Conservation (phyloP, 805 yeast genomes). For the Hemisphaericaspora nanyangensis region DNA sequence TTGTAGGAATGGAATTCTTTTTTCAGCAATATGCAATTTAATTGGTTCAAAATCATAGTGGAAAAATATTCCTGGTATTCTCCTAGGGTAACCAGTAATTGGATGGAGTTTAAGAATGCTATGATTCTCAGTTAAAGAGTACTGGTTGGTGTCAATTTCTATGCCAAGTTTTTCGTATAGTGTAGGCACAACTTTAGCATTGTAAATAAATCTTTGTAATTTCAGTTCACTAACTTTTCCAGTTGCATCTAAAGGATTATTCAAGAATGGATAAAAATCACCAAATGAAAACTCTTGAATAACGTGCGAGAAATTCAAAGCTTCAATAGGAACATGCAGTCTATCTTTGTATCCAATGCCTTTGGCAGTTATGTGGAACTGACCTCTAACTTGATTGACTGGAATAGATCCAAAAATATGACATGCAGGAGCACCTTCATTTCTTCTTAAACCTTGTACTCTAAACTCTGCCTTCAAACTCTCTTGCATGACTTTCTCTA, state of each 20-base stretch:
- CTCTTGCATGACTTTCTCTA: constrained; percentile 64
- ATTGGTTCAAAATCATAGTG: constrained; percentile 89
- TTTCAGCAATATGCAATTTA: constrained; percentile 62
- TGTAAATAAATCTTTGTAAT: constrained; percentile 57
- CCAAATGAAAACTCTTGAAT: constrained; percentile 90
- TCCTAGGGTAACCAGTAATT: constrained; percentile 12
- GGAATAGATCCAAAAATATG: constrained; percentile 80
- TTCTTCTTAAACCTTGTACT: constrained; percentile 34
- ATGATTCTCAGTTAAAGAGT: constrained; percentile 61
- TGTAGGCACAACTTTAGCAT: constrained; percentile 81
- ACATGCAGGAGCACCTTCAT: constrained; percentile 73
- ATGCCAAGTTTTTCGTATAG: constrained; percentile 67
- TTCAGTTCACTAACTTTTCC: constrained; percentile 51
- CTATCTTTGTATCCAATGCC: constrained; percentile 61
- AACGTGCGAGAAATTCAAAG: constrained; percentile 76
- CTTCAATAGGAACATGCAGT: constrained; percentile 43
- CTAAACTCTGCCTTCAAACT: constrained; percentile 64
- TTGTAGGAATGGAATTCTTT: constrained; percentile 69
- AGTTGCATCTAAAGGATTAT: constrained; percentile 84
- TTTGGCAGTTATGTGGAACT: constrained; percentile 75
- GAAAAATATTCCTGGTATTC: constrained; percentile 75
- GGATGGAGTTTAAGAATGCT: constrained; percentile 12
- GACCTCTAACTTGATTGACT: constrained; percentile 82
- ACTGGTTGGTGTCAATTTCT: constrained; percentile 77
- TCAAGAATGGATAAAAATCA: constrained; percentile 76